Evolutionary conservation across 441 rosid species (phyloP), one percentile per base, ranked within the genome.

Genomic region (Aquilaria agallochum): DNA sequence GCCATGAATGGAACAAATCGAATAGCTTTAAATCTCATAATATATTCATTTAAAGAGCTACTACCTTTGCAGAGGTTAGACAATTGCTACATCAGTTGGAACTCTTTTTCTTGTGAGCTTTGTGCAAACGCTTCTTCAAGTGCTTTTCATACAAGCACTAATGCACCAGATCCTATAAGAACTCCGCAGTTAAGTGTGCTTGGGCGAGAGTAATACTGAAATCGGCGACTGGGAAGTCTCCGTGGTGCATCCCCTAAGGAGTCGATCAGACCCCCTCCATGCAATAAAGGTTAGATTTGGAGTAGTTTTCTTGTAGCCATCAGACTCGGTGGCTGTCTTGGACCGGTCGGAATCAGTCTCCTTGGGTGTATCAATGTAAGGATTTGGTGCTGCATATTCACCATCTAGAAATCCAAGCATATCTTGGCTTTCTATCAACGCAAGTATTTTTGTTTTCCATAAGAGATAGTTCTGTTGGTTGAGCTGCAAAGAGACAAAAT

Each of bases 201-300:
- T 20, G 20, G 1, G 20, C 20, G 20, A 20, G 7, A 6, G 31
- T 14, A 36, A 12, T 9, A 62, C 20, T 2, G 63, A 7, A 0
- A 51, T 54, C 27, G 31, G 20, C 9, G 50, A 11, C 1, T 5
- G 51, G 0, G 57, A 7, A 13, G 42, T 68, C 10, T 48, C 36
- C 0, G 31, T 31, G 4, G 53, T 52, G 50, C 40, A 62, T 0
- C 59, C 31, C 9, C 44, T 3, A 14, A 63, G 32, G 5, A 63
- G 59, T 7, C 59, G 4, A 63, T 63, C 45, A 2, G 11, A 44
- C 5, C 50, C 13, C 15, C 53, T 63, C 53, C 46, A 63, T 1
- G 12, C 2, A 14, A 27, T 2, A 4, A 0, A 30, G 5, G 1
- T 2, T 2, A 1, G 2, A 5, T 30, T 53, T 20, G 11, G 9